Conservation (phyloP, 345 rosid species). For the Firmiana major region DNA sequence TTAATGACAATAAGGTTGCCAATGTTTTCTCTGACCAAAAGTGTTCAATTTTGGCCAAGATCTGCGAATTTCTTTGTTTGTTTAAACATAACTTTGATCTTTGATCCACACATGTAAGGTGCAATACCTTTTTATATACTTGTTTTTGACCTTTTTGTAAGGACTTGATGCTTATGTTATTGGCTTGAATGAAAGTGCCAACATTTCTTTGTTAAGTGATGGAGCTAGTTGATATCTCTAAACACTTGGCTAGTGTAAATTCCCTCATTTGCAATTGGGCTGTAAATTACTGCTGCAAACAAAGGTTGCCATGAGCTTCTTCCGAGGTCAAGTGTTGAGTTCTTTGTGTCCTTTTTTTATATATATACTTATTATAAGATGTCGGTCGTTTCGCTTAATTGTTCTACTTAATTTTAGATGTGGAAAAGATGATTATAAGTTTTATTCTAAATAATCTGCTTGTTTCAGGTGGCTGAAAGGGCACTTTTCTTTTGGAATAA, state of each 20-base stretch:
- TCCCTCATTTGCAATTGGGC: background rate
- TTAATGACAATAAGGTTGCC: background rate
- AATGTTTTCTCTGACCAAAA: background rate
- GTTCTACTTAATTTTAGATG: background rate
- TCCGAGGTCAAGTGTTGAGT: background rate
- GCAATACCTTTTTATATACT: background rate
- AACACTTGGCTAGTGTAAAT: background rate
- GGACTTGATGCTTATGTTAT: background rate
- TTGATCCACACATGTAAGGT: background rate
- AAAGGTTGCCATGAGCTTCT: background rate
- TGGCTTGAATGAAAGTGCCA: background rate
- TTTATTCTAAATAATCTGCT: background rate
- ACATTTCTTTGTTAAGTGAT: background rate
- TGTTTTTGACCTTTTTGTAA: background rate
- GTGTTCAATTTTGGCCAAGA: background rate
- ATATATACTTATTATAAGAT: background rate
- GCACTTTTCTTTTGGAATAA: conserved; percentile 90
- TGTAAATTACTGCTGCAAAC: background rate
- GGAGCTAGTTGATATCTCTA: background rate
- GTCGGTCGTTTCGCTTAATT: background rate
- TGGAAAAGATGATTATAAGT: background rate
- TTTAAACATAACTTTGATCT: background rate
- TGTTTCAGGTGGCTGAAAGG: conserved; percentile 84
- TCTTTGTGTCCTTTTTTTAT: background rate
- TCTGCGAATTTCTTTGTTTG: background rate